Percentiles rank a stretch among this genome's conserved stretches.
phyloP scores from a whole-genome alignment of 768 basidiomycete species.

The Coprinopsis marcescibilis region DNA sequence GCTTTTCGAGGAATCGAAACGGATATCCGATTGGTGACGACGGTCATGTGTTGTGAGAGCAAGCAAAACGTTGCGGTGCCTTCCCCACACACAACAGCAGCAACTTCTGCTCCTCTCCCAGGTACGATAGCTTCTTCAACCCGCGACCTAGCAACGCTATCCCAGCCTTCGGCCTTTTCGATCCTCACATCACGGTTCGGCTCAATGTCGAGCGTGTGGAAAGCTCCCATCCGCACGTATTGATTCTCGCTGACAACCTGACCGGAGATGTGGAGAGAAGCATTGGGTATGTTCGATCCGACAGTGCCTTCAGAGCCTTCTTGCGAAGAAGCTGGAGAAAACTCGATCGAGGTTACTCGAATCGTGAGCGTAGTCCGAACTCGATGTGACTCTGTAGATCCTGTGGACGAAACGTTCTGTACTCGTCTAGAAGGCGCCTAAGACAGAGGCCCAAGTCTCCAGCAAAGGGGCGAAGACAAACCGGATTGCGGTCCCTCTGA shows the following conservation, averaged over 20 bases:
- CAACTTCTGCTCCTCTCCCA: constrained; percentile 95
- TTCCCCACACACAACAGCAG: constrained; percentile 94
- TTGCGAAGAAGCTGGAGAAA: constrained; percentile 63
- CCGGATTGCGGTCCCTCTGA: constrained; percentile 84
- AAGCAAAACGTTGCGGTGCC: constrained; percentile 93
- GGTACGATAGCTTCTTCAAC: constrained; percentile 86
- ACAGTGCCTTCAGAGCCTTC: constrained; percentile 24
- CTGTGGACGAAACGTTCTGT: constrained; percentile 85
- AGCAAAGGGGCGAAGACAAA: constrained; percentile 23
- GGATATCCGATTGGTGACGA: constrained; percentile 85
- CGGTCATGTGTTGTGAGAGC: constrained; percentile 94
- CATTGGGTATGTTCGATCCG: constrained; percentile 26
- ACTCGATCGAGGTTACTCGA: constrained; percentile 71
- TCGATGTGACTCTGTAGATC: constrained; percentile 89
- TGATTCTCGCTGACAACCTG: constrained; percentile 81
- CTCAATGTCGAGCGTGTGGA: constrained; percentile 92
- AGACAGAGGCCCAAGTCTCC: not conserved
- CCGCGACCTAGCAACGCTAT: constrained; percentile 76
- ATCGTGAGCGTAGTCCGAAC: constrained; percentile 83
- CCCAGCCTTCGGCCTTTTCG: constrained; percentile 87
- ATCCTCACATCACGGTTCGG: constrained; percentile 86
- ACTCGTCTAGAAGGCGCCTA: constrained; percentile 55
- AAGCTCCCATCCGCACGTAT: constrained; percentile 88
- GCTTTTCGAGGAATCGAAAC: constrained; percentile 89
- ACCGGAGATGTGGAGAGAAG: constrained; percentile 81